phyloP scores from a whole-genome alignment of 371 early-diverging fungal species.

The Blakeslea trispora region DNA sequence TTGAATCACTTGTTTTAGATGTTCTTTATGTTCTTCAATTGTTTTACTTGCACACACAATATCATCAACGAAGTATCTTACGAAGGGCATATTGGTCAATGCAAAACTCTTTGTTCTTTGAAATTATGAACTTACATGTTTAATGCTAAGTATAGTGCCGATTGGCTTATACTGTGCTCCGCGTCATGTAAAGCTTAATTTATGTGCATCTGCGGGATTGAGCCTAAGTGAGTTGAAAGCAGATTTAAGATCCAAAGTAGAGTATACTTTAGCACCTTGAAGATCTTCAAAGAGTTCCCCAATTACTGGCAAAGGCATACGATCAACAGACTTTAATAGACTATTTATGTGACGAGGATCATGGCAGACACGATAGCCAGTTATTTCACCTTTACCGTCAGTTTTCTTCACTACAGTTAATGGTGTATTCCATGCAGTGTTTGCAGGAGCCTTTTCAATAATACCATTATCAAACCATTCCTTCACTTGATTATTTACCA shows the following conservation, averaged over 20 bases:
- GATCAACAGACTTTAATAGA: constrained; percentile 5
- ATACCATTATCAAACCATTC: no score
- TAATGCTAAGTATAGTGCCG: constrained; percentile 9
- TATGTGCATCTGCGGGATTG: constrained; percentile 1
- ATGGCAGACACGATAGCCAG: constrained; percentile 11
- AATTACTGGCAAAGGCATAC: constrained; percentile 12
- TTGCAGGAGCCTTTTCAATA: no score
- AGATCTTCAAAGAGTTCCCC: constrained; percentile 18
- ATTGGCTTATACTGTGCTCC: constrained; percentile 5
- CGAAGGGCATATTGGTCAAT: no score
- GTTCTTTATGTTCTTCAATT: no score
- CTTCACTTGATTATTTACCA: no score
- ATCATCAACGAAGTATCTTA: no score
- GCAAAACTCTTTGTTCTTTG: constrained; percentile 11
- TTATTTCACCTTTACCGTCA: constrained; percentile 13
- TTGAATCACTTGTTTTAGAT: no score
- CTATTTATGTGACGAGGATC: constrained; percentile 17
- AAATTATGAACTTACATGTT: background rate
- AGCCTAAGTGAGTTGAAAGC: constrained; percentile 16
- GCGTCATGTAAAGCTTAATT: constrained; percentile 10
- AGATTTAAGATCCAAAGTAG: constrained; percentile 14
- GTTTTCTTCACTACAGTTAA: constrained; percentile 13
- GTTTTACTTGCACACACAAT: no score
- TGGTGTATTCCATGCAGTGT: constrained; percentile 8
- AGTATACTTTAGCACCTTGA: constrained; percentile 6